These are phyloP conservation scores for Aphanomyces euteiches DNA, from an alignment of 352 stramenopile species.

Conservation along the genomic window DNA sequence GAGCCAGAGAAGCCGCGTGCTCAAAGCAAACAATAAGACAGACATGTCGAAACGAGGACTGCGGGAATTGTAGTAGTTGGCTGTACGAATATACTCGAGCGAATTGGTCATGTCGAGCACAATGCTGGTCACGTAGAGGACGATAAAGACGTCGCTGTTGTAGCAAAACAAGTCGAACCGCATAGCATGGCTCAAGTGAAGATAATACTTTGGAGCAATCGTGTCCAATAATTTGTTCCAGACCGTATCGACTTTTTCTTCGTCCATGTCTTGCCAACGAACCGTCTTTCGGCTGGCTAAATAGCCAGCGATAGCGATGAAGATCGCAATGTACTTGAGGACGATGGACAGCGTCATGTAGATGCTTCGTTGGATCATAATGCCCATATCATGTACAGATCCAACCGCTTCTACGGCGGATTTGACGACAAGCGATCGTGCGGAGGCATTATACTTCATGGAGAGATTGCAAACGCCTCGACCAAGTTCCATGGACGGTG, in stretches of 20 bases:
- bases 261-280: conserved; percentile 20
- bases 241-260: conserved; percentile 15
- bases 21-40: conserved; percentile 24
- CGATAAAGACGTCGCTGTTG: conserved; percentile 27
- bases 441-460: neutral
- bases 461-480: conserved; percentile 11
- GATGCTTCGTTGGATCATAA: conserved; percentile 5
- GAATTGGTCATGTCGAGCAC: conserved; percentile 27
- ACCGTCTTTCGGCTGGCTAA: conserved; percentile 20
- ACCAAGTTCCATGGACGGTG: neutral
- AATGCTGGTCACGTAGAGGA: conserved; percentile 7
- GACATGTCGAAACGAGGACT: neutral
- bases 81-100: conserved; percentile 18
- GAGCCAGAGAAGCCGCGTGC: conserved; percentile 28
- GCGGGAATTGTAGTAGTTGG: conserved; percentile 14
- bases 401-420: neutral
- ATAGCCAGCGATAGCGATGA: conserved; percentile 14
- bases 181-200: conserved; percentile 20
- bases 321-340: conserved; percentile 12
- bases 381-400: conserved; percentile 14
- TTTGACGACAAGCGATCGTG: conserved; percentile 7
- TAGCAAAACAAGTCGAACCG: conserved; percentile 30
- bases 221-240: neutral
- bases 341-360: neutral
- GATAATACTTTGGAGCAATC: conserved; percentile 18